Conservation (phyloP, 495 filamentous ascomycete species). For the Penicillium canariense region DNA sequence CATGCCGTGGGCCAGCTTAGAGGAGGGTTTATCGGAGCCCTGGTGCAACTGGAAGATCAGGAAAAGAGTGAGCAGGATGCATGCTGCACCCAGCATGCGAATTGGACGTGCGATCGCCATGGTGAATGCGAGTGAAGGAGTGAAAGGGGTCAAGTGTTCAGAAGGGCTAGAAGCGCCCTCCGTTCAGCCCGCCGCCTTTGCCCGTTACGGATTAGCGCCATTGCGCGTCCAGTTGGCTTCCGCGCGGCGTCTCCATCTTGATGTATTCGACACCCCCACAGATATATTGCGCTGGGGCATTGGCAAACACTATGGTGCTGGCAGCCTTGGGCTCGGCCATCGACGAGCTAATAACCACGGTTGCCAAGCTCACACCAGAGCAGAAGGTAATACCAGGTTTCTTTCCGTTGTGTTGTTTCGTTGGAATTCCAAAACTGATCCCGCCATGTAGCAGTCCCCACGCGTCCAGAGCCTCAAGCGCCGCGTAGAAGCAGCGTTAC, state of each 20-base stretch:
- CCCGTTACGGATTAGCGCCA: constrained; percentile 32
- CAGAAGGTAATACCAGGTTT: constrained; percentile 24
- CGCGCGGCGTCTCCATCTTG: constrained; percentile 1
- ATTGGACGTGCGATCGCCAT: constrained; percentile 86
- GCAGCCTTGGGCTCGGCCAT: constrained; percentile 36
- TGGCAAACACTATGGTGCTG: constrained; percentile 43
- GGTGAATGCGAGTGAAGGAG: constrained; percentile 9
- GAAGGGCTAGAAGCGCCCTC: not conserved
- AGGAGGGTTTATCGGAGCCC: constrained; percentile 35
- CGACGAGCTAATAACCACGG: constrained; percentile 36
- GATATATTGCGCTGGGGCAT: not conserved
- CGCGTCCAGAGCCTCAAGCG: constrained; percentile 29
- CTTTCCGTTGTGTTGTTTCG: not conserved
- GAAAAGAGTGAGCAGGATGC: constrained; percentile 68
- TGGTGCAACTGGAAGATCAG: constrained; percentile 70
- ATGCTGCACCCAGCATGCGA: constrained; percentile 70
- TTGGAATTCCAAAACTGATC: constrained; percentile 45
- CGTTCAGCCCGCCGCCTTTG: constrained; percentile 20
- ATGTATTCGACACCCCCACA: not conserved
- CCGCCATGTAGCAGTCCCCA: constrained; percentile 32
- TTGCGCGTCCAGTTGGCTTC: constrained; percentile 20
- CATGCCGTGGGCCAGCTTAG: constrained; percentile 46
- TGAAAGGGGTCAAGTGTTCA: constrained; percentile 18
- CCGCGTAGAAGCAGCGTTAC: constrained; percentile 30
- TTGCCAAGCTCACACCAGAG: constrained; percentile 27